Percentiles rank a stretch among this genome's conserved stretches.
These are phyloP conservation scores for Goffeauzyma gilvescens DNA, from an alignment of 768 basidiomycete species.

Conservation along the genomic window DNA sequence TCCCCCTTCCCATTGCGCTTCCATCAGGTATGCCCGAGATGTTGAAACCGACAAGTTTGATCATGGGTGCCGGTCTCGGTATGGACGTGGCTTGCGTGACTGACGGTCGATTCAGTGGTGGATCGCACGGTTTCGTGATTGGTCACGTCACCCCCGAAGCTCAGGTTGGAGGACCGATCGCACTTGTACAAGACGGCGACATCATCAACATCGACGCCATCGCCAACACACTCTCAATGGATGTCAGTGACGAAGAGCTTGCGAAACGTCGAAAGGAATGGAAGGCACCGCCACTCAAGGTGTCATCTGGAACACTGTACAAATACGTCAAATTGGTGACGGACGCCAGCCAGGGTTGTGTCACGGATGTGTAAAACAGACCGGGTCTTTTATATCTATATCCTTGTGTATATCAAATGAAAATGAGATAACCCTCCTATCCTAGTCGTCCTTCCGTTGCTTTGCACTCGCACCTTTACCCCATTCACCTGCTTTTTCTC, in stretches of 20 bases:
- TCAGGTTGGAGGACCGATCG: conserved; percentile 81
- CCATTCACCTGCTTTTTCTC: conserved; percentile 29
- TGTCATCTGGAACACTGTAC: conserved; percentile 32
- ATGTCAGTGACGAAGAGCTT: conserved; percentile 61
- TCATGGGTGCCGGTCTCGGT: conserved; percentile 96
- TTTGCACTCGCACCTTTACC: conserved; percentile 23
- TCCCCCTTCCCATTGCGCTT: too few relatives aligned
- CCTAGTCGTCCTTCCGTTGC: not conserved
- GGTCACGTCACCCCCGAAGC: conserved; percentile 95
- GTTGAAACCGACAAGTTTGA: conserved; percentile 91
- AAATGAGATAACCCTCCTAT: too few relatives aligned
- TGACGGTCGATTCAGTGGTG: conserved; percentile 94
- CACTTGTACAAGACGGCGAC: conserved; percentile 72
- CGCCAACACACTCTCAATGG: conserved; percentile 29
- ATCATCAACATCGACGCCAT: conserved; percentile 31
- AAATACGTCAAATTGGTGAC: conserved; percentile 75
- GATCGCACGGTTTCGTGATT: conserved; percentile 81
- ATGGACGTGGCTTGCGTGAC: conserved; percentile 91
- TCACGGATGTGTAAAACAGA: too few relatives aligned
- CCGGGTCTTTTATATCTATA: too few relatives aligned
- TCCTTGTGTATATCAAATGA: too few relatives aligned
- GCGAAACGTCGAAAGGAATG: conserved; percentile 50
- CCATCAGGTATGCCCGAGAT: conserved; percentile 92
- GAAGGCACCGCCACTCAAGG: conserved; percentile 66
- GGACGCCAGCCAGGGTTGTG: conserved; percentile 82